Evolutionary conservation across 148 eudicot genomes (phyloP), one percentile per base, ranked within the genome.

Genomic region (Vaccinium corymbosum): DNA sequence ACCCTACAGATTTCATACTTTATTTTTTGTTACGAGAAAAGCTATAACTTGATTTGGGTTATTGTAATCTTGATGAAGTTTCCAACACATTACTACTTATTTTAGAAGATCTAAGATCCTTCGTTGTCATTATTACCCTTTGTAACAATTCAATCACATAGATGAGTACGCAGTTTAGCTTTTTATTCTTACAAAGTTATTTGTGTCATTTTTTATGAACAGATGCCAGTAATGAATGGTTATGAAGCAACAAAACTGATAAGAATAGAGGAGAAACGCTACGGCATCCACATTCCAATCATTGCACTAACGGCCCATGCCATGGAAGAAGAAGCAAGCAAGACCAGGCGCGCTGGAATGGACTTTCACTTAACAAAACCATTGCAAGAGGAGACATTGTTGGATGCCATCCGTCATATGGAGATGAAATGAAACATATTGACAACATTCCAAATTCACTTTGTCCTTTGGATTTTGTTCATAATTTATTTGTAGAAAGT

Each of bases 231-330:
- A 42, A 83, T 83, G 80, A 61, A 83, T 22, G 80, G 80, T 42
- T 83, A 74, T 55, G 85, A 83, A 74, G 80, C 85, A n/a, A 74
- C 85, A 57, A 75, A 48, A 48, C 3, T 32, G 56, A 83, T 75
- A 56, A 19, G 72, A 61, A 56, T 1, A 42, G 85, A 83, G 51
- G 85, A 83, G 73, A 56, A 11, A 48, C n/a, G 57, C 66, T 75
- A 75, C 3, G 78, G 51, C 13, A 35, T 74, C 2, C 78, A 83
- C 80, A 57, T 56, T 10, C 80, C 71, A 56, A 46, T 83, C 15
- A 57, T 74, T 9, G 84, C 84, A 57, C 12, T 73, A 15, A 71
- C 80, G 3, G 78, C 80, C 55, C 79, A 82, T 73, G 56, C 32
- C 46, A 57, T 38, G 55, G 85, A 10, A 15, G 72, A 56, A 38